phyloP scores from a whole-genome alignment of 768 basidiomycete genomes.

The Mycena latifolia region DNA sequence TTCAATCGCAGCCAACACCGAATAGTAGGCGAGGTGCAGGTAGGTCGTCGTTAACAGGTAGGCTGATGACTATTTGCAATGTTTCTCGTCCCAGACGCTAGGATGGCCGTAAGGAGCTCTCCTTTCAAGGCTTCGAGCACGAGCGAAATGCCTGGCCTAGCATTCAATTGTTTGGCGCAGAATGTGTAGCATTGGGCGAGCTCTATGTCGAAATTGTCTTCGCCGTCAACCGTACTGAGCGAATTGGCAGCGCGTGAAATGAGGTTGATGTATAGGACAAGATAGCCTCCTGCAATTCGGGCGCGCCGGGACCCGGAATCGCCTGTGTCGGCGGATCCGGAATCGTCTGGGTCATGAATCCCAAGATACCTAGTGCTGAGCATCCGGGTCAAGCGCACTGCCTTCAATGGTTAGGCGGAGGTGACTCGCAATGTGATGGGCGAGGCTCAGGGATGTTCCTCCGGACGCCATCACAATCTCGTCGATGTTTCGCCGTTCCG shows the following conservation, averaged over 20 bases:
- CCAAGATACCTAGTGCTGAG: not conserved
- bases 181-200: not conserved
- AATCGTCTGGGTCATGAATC: not conserved
- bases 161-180: not conserved
- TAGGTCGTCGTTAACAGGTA: not conserved
- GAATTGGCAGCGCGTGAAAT: not conserved
- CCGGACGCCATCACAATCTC: not conserved
- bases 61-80: not conserved
- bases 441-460: not conserved
- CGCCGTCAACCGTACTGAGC: not conserved
- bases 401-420: not conserved
- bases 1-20: not conserved
- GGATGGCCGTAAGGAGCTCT: not conserved
- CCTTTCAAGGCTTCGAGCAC: not conserved
- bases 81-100: not conserved
- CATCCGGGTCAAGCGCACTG: not conserved
- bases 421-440: not conserved
- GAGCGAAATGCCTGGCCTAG: not conserved
- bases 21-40: not conserved
- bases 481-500: not conserved
- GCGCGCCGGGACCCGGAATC: no score
- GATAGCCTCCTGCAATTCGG: not conserved
- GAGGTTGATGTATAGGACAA: not conserved
- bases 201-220: not conserved
- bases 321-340: no score